Evolutionary conservation across 1,284 basidiomycete species (phyloP).

Genomic region (Schizopora paradoxa): DNA sequence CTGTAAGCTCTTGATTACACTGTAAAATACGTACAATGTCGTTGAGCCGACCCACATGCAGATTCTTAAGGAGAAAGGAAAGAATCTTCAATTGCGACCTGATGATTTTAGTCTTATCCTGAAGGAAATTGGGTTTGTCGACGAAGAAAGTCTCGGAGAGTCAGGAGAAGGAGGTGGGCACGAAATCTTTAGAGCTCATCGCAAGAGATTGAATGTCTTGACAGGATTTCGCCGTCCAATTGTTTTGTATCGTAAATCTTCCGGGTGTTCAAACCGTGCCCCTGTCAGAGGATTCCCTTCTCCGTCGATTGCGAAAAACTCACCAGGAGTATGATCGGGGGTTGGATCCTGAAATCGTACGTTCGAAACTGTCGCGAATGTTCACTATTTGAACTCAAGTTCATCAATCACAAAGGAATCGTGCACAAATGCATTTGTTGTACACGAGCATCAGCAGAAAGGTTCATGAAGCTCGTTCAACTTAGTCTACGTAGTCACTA

Average conservation of each 20-base stretch:
- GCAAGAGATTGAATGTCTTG: neutral
- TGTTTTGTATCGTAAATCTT: constrained; percentile 36
- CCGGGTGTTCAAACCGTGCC: no score
- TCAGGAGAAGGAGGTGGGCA: constrained; percentile 53
- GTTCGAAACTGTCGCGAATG: no score
- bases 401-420: no score
- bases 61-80: constrained; percentile 54
- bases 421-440: no score
- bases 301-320: no score
- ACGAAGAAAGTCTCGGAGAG: constrained; percentile 43
- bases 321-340: no score
- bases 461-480: no score
- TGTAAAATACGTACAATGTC: neutral
- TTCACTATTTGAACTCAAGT: no score
- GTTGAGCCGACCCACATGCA: constrained; percentile 22
- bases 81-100: constrained; percentile 50
- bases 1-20: constrained; percentile 32
- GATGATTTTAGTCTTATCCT: constrained; percentile 53
- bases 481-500: no score
- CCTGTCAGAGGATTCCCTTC: no score
- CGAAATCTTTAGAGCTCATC: constrained; percentile 5
- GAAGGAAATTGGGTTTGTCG: constrained; percentile 54
- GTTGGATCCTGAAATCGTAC: no score
- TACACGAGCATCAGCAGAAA: no score
- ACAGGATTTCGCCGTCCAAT: constrained; percentile 46